phyloP scores from a whole-genome alignment of 306 rosid genomes.

The Delonix regia region DNA sequence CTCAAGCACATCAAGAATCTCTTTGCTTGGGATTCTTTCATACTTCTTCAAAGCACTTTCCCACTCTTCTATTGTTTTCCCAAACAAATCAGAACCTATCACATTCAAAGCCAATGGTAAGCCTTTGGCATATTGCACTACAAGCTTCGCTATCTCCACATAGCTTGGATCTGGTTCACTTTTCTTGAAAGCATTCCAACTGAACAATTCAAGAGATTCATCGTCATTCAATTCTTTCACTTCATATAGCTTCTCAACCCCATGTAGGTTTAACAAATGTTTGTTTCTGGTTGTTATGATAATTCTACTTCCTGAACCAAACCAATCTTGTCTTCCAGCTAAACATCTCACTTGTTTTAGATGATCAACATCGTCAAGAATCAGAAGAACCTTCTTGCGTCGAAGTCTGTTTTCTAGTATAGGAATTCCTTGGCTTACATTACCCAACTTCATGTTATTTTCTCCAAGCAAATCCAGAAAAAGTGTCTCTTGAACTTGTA shows the following conservation, averaged over 20 bases:
- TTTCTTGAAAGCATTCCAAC: slow-evolving; percentile 33
- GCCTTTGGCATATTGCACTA: slow-evolving; percentile 41
- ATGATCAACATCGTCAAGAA: slow-evolving; percentile 40
- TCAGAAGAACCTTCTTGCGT: slow-evolving; percentile 31
- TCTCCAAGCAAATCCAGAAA: slow-evolving; percentile 28
- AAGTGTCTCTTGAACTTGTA: slow-evolving; percentile 31
- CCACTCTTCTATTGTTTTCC: slow-evolving; percentile 33
- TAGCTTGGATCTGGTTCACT: slow-evolving; percentile 19
- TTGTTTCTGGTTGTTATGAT: too few species aligned
- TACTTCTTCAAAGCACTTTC: slow-evolving; percentile 14
- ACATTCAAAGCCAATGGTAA: slow-evolving; percentile 39
- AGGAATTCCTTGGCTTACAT: slow-evolving; percentile 37
- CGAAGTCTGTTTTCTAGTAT: slow-evolving; percentile 19
- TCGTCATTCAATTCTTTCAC: slow-evolving; percentile 28
- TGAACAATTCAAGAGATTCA: slow-evolving; percentile 34
- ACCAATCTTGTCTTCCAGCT: slow-evolving; percentile 38
- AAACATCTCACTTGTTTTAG: slow-evolving; percentile 20
- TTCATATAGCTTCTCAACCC: slow-evolving; percentile 18
- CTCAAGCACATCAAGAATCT: slow-evolving; percentile 22
- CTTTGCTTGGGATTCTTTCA: neutral
- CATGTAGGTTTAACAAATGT: slow-evolving; percentile 8
- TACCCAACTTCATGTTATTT: slow-evolving; percentile 7
- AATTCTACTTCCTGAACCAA: slow-evolving; percentile 35
- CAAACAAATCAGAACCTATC: slow-evolving; percentile 23
- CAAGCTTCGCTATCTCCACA: slow-evolving; percentile 14